Base-by-base conservation (phyloP, 257 asterid genomes). In the Cordia subcordata region DNA sequence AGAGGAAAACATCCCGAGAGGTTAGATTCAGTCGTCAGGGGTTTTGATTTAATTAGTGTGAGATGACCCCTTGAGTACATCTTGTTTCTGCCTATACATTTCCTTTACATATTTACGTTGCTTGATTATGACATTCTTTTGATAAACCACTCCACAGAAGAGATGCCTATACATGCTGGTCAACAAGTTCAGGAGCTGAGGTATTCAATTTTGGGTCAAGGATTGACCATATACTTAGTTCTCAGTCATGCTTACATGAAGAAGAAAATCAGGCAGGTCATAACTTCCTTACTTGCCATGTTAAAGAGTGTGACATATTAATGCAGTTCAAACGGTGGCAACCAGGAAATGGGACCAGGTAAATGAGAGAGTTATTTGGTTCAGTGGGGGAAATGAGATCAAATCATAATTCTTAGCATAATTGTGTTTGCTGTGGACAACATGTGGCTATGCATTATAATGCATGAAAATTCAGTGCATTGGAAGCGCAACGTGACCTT, bases 111-210 rank as follows among this genome's bases (percentile, higher is more conserved):
- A 17, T 56, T 4, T 53, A 11, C 10, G 23, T 6, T 22, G 40
- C 44, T 53, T 39, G 1, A 20, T 45, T 2, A 11, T 44, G 11
- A 23, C 32, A 16, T 52, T 8, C 2, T 20, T 53, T 12, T 13
- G 27, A 49, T 27, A 6, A n/a, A 57, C 53, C 54, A 38, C 32
- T 32, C 53, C 53, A 60, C 79, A 88, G 99, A 68, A 79, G 65
- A 55, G 95, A 82, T 58, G 99, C 96, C 45, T 92, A 78, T 72
- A 86, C 99, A 50, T 92, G 99, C 82, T 92, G 99, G 99, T 62
- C 99, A 1, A 81, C 94, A 33, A 92, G 77, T 76, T 75, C 96
- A 72, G 96, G 99, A 60, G 99, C 96, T 1, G 99, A 84, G 79
- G 87, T 79, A 80, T 92, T 92, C 81, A 88, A 92, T 74, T 88